Evolutionary conservation across 1,284 basidiomycete species (phyloP).

Genomic region (Thelephora terrestris): DNA sequence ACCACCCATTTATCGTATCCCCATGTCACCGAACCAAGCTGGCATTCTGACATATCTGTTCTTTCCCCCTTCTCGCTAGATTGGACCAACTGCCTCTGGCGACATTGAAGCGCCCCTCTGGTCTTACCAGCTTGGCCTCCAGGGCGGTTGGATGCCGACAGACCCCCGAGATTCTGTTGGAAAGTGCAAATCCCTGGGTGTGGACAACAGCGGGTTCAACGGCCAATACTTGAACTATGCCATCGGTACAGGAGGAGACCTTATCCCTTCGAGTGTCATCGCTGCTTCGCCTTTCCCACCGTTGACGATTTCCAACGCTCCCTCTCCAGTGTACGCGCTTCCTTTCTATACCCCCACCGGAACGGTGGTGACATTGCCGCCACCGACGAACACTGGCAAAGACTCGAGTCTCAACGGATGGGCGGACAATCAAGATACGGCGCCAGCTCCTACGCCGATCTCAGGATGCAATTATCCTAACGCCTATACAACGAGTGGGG

Average conservation of each 20-base stretch:
- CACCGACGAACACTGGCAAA: constrained; percentile 45
- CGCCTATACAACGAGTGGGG: constrained; percentile 46
- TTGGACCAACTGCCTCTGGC: constrained; percentile 53
- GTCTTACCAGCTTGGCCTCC: constrained; percentile 76
- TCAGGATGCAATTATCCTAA: constrained; percentile 57
- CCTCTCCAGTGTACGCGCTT: constrained; percentile 30
- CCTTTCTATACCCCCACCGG: constrained; percentile 69
- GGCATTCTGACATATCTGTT: not conserved
- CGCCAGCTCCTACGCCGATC: constrained; percentile 44
- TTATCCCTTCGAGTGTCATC: constrained; percentile 39
- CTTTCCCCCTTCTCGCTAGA: constrained; percentile 27
- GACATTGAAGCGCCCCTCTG: constrained; percentile 61
- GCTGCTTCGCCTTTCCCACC: constrained; percentile 50
- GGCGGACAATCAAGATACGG: constrained; percentile 51
- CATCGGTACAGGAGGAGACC: constrained; percentile 64
- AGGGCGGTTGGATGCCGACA: constrained; percentile 70
- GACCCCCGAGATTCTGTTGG: constrained; percentile 68
- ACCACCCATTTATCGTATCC: too few relatives aligned
- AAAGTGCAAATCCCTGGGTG: constrained; percentile 48
- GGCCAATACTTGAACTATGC: constrained; percentile 59
- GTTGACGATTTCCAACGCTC: constrained; percentile 30
- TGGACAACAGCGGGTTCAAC: constrained; percentile 35
- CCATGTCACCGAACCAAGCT: too few relatives aligned
- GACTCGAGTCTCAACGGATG: constrained; percentile 62
- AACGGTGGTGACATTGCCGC: constrained; percentile 47